A percentile compares a stretch with the other conserved stretches of the same genome.
Conservation (phyloP, 441 rosid genomes). For the Monsonia emarginata region DNA sequence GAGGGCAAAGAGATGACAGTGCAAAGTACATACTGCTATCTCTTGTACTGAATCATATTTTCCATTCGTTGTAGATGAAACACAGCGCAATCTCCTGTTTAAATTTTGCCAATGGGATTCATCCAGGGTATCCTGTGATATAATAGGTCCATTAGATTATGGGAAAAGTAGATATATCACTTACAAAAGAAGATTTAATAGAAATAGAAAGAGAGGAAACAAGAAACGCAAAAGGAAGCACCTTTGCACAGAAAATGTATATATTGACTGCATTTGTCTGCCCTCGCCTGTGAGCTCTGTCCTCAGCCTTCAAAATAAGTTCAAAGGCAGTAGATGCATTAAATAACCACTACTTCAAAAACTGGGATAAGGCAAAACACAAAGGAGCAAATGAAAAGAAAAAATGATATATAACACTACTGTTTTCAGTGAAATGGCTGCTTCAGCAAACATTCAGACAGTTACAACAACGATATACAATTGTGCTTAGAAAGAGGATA, state of each 20-base stretch:
- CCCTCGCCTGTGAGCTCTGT: constrained; percentile 90
- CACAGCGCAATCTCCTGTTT: constrained; percentile 65
- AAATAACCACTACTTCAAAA: not conserved
- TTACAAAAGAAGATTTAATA: not conserved
- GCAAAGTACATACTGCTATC: constrained; percentile 42
- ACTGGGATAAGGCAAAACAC: not conserved
- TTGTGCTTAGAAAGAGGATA: too few species aligned
- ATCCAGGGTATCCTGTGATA: constrained; percentile 62
- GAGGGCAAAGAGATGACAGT: not conserved
- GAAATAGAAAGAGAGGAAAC: not conserved
- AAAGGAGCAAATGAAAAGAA: not conserved
- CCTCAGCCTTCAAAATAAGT: constrained; percentile 67
- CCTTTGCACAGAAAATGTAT: constrained; percentile 87
- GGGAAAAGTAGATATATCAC: constrained; percentile 10
- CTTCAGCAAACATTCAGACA: too few species aligned
- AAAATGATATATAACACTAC: not conserved
- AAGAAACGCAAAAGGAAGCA: constrained; percentile 15
- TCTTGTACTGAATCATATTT: constrained; percentile 70
- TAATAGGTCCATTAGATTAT: constrained; percentile 9
- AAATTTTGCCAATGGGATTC: constrained; percentile 68
- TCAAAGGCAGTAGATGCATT: constrained; percentile 10
- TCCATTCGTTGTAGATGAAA: constrained; percentile 83
- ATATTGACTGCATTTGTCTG: constrained; percentile 77
- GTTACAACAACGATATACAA: too few species aligned
- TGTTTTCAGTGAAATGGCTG: too few species aligned